phyloP scores from a whole-genome alignment of 2,329 filamentous ascomycete genomes.

The Penicillium sp. region DNA sequence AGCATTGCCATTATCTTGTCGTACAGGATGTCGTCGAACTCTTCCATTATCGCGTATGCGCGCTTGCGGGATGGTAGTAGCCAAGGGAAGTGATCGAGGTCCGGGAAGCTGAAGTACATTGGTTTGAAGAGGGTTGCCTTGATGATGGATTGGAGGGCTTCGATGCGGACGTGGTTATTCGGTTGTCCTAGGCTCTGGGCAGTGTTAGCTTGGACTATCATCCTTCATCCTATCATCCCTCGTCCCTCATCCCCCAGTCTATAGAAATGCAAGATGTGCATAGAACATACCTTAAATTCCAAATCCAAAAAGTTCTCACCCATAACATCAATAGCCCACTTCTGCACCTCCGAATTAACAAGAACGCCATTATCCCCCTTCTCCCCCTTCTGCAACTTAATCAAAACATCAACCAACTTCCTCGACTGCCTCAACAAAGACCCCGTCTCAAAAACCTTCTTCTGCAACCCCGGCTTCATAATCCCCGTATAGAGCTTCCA shows the following conservation, averaged over 20 bases:
- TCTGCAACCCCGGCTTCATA: constrained; percentile 39
- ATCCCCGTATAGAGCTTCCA: constrained; percentile 39
- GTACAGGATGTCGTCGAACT: constrained; percentile 24
- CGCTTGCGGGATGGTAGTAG: constrained; percentile 21
- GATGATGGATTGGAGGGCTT: constrained; percentile 26
- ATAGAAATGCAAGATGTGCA: background rate
- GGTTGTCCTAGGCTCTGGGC: constrained; percentile 23
- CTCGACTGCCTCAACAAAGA: constrained; percentile 25
- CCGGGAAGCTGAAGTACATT: constrained; percentile 28
- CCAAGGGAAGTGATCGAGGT: constrained; percentile 24
- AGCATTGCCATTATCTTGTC: constrained; percentile 11
- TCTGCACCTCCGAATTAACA: constrained; percentile 25
- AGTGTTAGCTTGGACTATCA: background rate
- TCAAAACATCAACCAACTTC: constrained; percentile 24
- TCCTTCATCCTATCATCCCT: too few relatives aligned
- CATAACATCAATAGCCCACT: constrained; percentile 29
- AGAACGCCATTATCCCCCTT: constrained; percentile 12
- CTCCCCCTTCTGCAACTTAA: constrained; percentile 16
- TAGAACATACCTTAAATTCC: constrained; percentile 23
- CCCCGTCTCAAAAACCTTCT: constrained; percentile 23
- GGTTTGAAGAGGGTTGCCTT: constrained; percentile 28
- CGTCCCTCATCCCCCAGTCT: too few relatives aligned
- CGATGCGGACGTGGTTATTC: constrained; percentile 18
- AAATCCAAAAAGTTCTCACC: constrained; percentile 27
- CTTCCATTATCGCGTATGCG: constrained; percentile 25